Base-by-base conservation (phyloP, 2,329 filamentous ascomycete species). In the Diaporthe humulicola region DNA sequence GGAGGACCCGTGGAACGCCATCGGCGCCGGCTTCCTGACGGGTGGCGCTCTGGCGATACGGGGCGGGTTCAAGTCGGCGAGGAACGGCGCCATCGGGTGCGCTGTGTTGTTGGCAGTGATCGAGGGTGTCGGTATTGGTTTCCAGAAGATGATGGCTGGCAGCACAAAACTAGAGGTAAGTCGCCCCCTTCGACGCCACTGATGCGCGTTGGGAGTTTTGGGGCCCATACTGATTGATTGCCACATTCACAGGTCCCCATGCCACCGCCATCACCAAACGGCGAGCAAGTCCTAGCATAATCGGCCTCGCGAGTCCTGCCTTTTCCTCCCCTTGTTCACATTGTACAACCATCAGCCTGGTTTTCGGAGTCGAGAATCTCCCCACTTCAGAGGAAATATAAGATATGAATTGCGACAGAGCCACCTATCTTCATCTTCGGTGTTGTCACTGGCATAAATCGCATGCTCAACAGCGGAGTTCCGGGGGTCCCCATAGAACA, bases 1-100 rank as follows among this genome's bases (percentile, higher is more conserved):
- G 92, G 97, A 99, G 85, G 97, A 98, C 84, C 95, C 97, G 19
- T 98, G 95, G 88, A 98, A 98, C 87, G 95, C 96, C 81, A 98
- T 99, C 84, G 97, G 96, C 80, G 97, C 96, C 56, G 97, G 97
- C 71, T 98, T 98, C 89, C 96, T 98, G 85, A 98, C 97, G 6
- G 96, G 95, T 81, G 97, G 97, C 79, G 92, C 96, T 40, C 90
- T 99, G 45, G 97, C 97, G 70, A 93, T 98, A 77, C 92, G 97
- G 86, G 97, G 97, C 81, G 97, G 97, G 75, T 93, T 93, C 84
- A 96, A 95, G 88, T 95, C 96, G 30, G 95, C 97, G 77, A 90
- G 97, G 80, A 98, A 98, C 86, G 96, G 95, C 76, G 97, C 97
- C 77, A 98, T 99, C 81, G 97, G 96, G 79, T 98, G 97, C 84